A percentile compares a stretch with the other conserved stretches of the same genome.
These are phyloP conservation scores for Linum lewisii DNA, from an alignment of 345 rosid genomes.

Conservation along the genomic window DNA sequence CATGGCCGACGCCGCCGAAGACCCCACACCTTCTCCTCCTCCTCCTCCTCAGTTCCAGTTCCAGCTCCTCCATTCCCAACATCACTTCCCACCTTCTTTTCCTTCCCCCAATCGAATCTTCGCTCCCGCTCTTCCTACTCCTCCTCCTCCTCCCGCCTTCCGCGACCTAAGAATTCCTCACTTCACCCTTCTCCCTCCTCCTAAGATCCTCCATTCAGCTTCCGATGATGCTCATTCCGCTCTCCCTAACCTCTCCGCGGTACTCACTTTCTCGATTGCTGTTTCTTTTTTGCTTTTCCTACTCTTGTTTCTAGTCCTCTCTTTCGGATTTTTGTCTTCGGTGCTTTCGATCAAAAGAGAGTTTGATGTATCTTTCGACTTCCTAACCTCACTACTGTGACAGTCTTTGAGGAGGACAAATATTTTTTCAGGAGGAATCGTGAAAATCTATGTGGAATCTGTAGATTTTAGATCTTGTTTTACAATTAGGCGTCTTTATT, in stretches of 20 bases:
- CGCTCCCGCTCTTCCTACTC: slow-evolving; percentile 13
- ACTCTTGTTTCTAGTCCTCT: background rate
- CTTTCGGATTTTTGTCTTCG: background rate
- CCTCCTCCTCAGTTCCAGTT: slow-evolving; percentile 31
- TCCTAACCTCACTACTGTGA: no score
- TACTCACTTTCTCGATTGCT: slow-evolving; percentile 1
- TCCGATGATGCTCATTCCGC: slow-evolving; percentile 24
- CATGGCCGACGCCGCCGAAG: slow-evolving; percentile 39
- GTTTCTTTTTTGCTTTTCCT: background rate
- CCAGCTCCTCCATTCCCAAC: slow-evolving; percentile 27
- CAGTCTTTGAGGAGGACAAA: no score
- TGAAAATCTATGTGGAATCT: no score
- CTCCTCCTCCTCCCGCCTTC: slow-evolving; percentile 2
- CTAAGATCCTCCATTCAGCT: slow-evolving; percentile 7
- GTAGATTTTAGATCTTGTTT: no score
- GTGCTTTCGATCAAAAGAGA: no score
- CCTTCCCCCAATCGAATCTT: slow-evolving; percentile 15
- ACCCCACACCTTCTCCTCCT: slow-evolving; percentile 26
- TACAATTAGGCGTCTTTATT: no score
- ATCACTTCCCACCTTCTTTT: slow-evolving; percentile 15
- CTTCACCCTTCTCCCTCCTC: slow-evolving; percentile 4
- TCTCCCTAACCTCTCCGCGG: slow-evolving; percentile 30
- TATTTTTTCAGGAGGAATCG: no score
- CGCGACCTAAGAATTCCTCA: background rate
- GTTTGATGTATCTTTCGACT: no score